Conservation (phyloP, 345 rosid species). For the Boechera divaricarpa region DNA sequence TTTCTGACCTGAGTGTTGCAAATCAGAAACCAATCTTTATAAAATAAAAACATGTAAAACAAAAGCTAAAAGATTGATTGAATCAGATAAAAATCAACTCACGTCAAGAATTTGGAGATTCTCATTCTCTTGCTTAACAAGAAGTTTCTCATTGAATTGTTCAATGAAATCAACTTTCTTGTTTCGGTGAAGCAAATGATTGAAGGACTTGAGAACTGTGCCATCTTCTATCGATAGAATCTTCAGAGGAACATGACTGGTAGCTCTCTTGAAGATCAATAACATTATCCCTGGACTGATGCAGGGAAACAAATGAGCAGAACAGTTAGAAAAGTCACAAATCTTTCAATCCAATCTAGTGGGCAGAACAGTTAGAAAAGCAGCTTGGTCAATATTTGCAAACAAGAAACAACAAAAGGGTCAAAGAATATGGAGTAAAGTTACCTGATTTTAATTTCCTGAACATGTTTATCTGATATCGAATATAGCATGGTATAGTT, state of each 20-base stretch:
- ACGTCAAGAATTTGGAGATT: constrained; percentile 98
- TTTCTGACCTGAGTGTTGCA: constrained; percentile 67
- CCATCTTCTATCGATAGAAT: constrained; percentile 98
- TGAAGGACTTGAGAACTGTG: constrained; percentile 85
- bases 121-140: constrained; percentile 97
- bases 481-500: constrained; percentile 94
- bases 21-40: constrained; percentile 15
- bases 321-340: not conserved
- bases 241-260: constrained; percentile 80
- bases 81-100: constrained; percentile 39
- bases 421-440: constrained; percentile 12
- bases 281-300: constrained; percentile 96
- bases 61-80: not conserved
- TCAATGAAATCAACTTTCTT: constrained; percentile 99
- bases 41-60: not conserved
- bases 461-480: constrained; percentile 83
- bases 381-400: constrained; percentile 50
- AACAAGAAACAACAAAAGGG: constrained; percentile 12
- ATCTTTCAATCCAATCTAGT: not conserved
- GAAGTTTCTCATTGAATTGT: constrained; percentile 98
- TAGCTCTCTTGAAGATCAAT: constrained; percentile 82
- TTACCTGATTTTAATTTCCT: constrained; percentile 97
- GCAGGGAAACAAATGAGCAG: not conserved
- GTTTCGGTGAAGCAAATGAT: constrained; percentile 90
- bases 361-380: constrained; percentile 23